Evolutionary conservation across 768 basidiomycete genomes (phyloP).

Genomic region (Mycena leptocephala): DNA sequence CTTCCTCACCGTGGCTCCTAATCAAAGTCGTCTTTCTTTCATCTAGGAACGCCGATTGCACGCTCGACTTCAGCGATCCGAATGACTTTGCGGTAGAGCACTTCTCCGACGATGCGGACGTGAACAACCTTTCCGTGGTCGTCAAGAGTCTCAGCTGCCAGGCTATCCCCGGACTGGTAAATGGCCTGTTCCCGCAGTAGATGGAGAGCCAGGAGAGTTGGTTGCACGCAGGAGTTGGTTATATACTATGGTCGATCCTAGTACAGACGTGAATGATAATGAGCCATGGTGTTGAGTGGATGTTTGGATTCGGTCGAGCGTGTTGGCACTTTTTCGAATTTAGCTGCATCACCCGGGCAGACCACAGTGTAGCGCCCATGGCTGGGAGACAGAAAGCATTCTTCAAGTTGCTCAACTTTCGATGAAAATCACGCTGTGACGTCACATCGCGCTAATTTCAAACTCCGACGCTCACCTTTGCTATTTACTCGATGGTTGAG

Average conservation of each 20-base stretch:
- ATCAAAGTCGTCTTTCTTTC: too few relatives aligned
- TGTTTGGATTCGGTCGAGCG: too few relatives aligned
- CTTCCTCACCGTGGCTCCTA: neutral
- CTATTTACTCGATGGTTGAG: too few relatives aligned
- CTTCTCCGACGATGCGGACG: slow-evolving; percentile 14
- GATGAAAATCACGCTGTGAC: too few relatives aligned
- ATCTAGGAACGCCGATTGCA: neutral
- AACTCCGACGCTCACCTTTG: too few relatives aligned
- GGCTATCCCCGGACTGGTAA: neutral
- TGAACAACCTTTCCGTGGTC: neutral
- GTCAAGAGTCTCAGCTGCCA: slow-evolving; percentile 18
- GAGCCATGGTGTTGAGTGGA: neutral
- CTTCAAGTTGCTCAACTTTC: too few relatives aligned
- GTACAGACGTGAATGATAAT: neutral
- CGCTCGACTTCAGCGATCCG: neutral
- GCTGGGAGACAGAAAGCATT: too few relatives aligned
- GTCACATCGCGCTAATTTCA: too few relatives aligned
- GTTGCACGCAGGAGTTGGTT: neutral
- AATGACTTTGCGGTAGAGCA: slow-evolving; percentile 2
- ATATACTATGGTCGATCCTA: neutral
- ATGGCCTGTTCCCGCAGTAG: slow-evolving; percentile 7
- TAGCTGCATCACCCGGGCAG: too few relatives aligned
- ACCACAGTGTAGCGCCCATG: too few relatives aligned
- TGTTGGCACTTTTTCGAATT: too few relatives aligned
- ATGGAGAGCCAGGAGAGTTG: neutral